Percentiles rank a stretch among this genome's conserved stretches.
These are phyloP conservation scores for Somion occarium DNA, from an alignment of 1,284 basidiomycete genomes.

Conservation along the genomic window DNA sequence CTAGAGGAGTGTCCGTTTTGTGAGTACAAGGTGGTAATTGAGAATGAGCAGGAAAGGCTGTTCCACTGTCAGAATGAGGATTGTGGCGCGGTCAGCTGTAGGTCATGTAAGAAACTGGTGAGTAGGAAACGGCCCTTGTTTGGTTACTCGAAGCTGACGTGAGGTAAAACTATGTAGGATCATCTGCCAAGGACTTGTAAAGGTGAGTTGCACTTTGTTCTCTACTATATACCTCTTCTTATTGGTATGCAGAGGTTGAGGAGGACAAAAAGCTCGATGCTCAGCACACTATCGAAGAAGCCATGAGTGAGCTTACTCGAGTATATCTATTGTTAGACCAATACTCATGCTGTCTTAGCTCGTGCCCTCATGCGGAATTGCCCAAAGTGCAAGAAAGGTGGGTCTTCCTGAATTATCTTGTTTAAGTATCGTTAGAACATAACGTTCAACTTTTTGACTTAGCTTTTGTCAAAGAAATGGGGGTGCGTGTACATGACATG, in stretches of 20 bases:
- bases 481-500: constrained; percentile 40
- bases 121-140: constrained; percentile 22
- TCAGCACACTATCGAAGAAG: constrained; percentile 79
- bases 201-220: constrained; percentile 37
- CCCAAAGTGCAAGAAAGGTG: constrained; percentile 72
- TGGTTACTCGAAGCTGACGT: background rate
- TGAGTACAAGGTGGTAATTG: constrained; percentile 78
- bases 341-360: constrained; percentile 37
- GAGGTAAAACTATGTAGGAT: constrained; percentile 55
- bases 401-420: constrained; percentile 19
- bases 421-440: background rate
- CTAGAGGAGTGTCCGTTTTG: constrained; percentile 87
- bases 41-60: constrained; percentile 72
- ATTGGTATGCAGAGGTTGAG: constrained; percentile 56
- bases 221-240: background rate
- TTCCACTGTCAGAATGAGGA: constrained; percentile 73
- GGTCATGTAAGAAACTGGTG: constrained; percentile 71
- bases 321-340: background rate
- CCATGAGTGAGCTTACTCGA: constrained; percentile 62
- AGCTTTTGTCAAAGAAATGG: constrained; percentile 75
- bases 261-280: constrained; percentile 69
- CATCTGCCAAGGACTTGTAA: constrained; percentile 86
- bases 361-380: constrained; percentile 81
- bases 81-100: constrained; percentile 72
- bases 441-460: background rate